A percentile compares a stretch with the other conserved stretches of the same genome.
These are phyloP conservation scores for Arthroderma sp. DNA, from an alignment of 2,329 filamentous ascomycete genomes.

Conservation along the genomic window DNA sequence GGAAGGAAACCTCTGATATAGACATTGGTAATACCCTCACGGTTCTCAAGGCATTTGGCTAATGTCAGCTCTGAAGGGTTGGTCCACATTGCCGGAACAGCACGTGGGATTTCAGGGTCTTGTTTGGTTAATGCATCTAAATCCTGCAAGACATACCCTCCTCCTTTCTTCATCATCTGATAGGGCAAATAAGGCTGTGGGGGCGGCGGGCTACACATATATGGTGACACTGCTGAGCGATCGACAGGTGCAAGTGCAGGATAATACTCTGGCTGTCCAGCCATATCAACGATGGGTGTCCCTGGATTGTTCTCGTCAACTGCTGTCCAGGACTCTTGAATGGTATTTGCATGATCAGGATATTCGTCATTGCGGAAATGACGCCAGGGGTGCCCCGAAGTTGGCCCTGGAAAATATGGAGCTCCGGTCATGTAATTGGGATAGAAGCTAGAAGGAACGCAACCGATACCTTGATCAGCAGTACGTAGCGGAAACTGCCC, in stretches of 20 bases:
- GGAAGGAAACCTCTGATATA: slow-evolving; percentile 95
- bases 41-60: slow-evolving; percentile 88
- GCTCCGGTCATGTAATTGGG: slow-evolving; percentile 21
- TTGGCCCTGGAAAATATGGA: slow-evolving; percentile 19
- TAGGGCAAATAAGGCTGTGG: slow-evolving; percentile 37
- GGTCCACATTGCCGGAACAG: slow-evolving; percentile 73
- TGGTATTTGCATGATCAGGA: slow-evolving; percentile 23
- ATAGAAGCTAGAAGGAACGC: slow-evolving; percentile 23
- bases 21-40: slow-evolving; percentile 90
- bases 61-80: slow-evolving; percentile 79
- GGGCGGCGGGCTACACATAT: slow-evolving; percentile 49
- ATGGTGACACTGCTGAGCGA: slow-evolving; percentile 38
- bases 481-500: slow-evolving; percentile 17
- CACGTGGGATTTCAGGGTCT: slow-evolving; percentile 71
- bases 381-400: slow-evolving; percentile 25
- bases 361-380: slow-evolving; percentile 24
- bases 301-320: slow-evolving; percentile 38
- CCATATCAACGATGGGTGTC: slow-evolving; percentile 50
- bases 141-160: slow-evolving; percentile 34
- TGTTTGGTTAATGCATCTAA: slow-evolving; percentile 56
- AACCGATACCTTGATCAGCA: slow-evolving; percentile 20
- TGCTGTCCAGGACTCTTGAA: slow-evolving; percentile 28
- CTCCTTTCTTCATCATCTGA: slow-evolving; percentile 35
- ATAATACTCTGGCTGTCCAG: slow-evolving; percentile 46
- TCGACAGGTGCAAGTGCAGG: slow-evolving; percentile 47